These are phyloP conservation scores for Ophiostoma sp. DNA, from an alignment of 2,329 filamentous ascomycete genomes.

Conservation along the genomic window DNA sequence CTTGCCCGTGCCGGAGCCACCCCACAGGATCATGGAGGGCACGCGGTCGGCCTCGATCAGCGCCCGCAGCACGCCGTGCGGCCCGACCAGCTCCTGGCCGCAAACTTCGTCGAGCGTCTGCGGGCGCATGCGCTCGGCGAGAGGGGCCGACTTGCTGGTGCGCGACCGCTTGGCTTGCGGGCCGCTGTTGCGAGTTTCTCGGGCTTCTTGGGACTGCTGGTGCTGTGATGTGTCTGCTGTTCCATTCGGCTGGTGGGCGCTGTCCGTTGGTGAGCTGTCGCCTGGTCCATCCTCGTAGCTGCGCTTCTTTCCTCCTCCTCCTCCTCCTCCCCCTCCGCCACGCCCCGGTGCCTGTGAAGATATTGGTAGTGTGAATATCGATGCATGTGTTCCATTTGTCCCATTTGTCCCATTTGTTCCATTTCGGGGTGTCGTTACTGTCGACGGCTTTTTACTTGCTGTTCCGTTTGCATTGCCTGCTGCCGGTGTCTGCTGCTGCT, in stretches of 20 bases:
- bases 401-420: slow-evolving; percentile 16
- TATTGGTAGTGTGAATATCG: slow-evolving; percentile 17
- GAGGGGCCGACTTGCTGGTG: slow-evolving; percentile 66
- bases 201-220: slow-evolving; percentile 16
- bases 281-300: slow-evolving; percentile 52
- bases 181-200: slow-evolving; percentile 28
- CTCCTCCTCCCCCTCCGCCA: slow-evolving; percentile 28
- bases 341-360: slow-evolving; percentile 6
- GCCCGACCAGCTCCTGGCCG: slow-evolving; percentile 87
- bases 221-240: not conserved
- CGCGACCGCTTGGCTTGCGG: slow-evolving; percentile 60
- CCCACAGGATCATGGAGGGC: slow-evolving; percentile 95
- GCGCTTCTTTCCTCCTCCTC: slow-evolving; percentile 43
- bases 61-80: slow-evolving; percentile 73
- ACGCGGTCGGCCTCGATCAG: slow-evolving; percentile 81
- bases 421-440: not conserved
- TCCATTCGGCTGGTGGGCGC: not conserved
- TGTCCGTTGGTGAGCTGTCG: slow-evolving; percentile 26
- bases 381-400: slow-evolving; percentile 21
- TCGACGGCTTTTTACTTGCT: slow-evolving; percentile 31
- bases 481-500: not conserved
- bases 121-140: slow-evolving; percentile 93
- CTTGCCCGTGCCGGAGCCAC: slow-evolving; percentile 74
- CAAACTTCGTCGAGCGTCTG: slow-evolving; percentile 76
- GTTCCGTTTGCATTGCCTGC: slow-evolving; percentile 23